Base-by-base conservation (phyloP, 2,329 filamentous ascomycete species). In the Fusarium bactridioides region DNA sequence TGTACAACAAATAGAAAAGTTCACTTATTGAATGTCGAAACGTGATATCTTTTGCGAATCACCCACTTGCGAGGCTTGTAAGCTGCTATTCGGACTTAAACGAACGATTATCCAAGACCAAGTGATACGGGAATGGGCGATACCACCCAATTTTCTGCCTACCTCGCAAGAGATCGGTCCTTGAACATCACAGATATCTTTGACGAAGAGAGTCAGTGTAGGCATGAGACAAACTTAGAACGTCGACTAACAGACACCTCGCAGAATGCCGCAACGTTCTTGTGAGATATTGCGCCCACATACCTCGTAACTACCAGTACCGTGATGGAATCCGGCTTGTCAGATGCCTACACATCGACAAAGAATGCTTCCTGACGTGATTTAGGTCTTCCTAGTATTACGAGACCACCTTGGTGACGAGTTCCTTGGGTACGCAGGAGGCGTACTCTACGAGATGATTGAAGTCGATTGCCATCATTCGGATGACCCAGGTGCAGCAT, bases 241-340 rank as follows among this genome's bases (percentile, higher is more conserved):
- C n/a, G 12, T 16, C 13, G 11, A 27, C 67, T 69, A 12, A 72
- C 44, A 60, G 16, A 25, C 10, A 54, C 35, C 8, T 7, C 15
- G 15, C n/a, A 85, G 83, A 84, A 75, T 86, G 84, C 60, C 82
- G 84, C 43, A 84, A 83, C 56, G 82, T 84, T 11, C 82, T 86
- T 23, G 81, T 85, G 33, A 78, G 82, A 76, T 82, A 84, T 51
- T 84, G 83, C 57, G 81, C 80, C 15, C 81, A 83, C 68, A 80
- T 85, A 33, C 84, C 84, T 43, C 80, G 84, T 47, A 85, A 86
- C 61, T 84, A 82, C 64, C 82, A 83, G 61, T 86, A 86, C 66
- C 81, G 81, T 56, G 84, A 86, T 74, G 83, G 84, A 16, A 78
- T 85, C 38, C 80, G 81, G 51, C 79, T 84, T 61, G 82, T 84